phyloP scores from a whole-genome alignment of 2,329 filamentous ascomycete genomes.

The Ophiocordyceps australis region DNA sequence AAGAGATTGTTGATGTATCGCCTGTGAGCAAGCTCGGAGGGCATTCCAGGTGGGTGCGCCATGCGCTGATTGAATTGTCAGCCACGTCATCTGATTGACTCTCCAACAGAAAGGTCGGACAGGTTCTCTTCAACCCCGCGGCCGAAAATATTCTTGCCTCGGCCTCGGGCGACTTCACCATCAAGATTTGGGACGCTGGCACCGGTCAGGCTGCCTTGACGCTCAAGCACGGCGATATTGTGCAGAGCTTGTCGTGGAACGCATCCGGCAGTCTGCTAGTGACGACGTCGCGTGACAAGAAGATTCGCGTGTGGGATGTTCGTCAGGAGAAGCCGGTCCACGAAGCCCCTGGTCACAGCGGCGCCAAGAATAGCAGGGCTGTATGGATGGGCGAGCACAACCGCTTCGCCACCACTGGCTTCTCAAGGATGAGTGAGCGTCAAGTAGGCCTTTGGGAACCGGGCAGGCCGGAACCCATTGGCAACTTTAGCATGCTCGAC shows the following conservation, averaged over 20 bases:
- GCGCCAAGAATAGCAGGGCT: constrained; percentile 91
- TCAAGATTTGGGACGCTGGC: constrained; percentile 91
- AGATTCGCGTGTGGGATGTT: constrained; percentile 92
- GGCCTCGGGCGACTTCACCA: constrained; percentile 81
- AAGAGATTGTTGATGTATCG: constrained; percentile 65
- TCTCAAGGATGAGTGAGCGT: constrained; percentile 95
- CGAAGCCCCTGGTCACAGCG: constrained; percentile 69
- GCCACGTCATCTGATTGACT: too few species aligned
- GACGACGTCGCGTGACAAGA: constrained; percentile 95
- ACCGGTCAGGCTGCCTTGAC: constrained; percentile 57
- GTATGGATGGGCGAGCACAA: constrained; percentile 98
- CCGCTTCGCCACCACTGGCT: constrained; percentile 87
- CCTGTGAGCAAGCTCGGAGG: constrained; percentile 70
- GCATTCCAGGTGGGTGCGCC: constrained; percentile 53
- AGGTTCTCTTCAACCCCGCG: constrained; percentile 93
- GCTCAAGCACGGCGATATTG: constrained; percentile 77
- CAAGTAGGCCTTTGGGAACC: constrained; percentile 94
- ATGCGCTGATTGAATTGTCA: too few species aligned
- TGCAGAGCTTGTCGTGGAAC: constrained; percentile 93
- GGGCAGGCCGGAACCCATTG: constrained; percentile 68
- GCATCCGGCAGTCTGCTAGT: constrained; percentile 72
- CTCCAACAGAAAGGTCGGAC: constrained; percentile 68
- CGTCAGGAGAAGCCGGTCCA: constrained; percentile 79
- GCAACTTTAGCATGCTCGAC: constrained; percentile 78
- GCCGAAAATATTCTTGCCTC: constrained; percentile 92